Conservation (phyloP, 2,329 filamentous ascomycete genomes). For the Tolypocladium tundrense region DNA sequence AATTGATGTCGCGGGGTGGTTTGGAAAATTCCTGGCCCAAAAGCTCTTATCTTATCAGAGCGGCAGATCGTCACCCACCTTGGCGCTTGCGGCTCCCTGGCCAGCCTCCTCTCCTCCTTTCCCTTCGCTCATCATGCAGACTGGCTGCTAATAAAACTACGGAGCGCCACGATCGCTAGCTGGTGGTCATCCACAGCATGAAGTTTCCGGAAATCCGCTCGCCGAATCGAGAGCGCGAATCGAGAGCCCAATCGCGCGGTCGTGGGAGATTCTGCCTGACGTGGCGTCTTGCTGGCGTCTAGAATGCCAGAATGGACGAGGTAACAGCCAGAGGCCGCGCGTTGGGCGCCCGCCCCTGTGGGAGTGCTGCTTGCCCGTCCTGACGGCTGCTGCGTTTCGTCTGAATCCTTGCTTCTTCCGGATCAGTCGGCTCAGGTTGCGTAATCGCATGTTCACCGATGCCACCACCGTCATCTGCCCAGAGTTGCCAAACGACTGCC, state of each 20-base stretch:
- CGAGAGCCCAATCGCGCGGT: too few species aligned
- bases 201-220: too few species aligned
- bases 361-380: not conserved
- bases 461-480: not conserved
- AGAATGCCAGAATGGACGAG: too few species aligned
- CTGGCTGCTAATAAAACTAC: not conserved
- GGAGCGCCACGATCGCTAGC: not conserved
- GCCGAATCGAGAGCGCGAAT: too few species aligned
- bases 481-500: not conserved
- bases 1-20: not conserved
- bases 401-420: not conserved
- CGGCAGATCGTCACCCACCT: not conserved
- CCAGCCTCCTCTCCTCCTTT: not conserved
- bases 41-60: constrained; percentile 16
- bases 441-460: too few species aligned
- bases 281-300: too few species aligned
- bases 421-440: not conserved
- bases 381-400: not conserved
- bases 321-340: not conserved
- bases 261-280: too few species aligned
- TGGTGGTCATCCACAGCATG: too few species aligned
- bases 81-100: not conserved
- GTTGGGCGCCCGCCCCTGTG: not conserved
- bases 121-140: too few species aligned
- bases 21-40: not conserved